Evolutionary conservation across 768 basidiomycete species (phyloP).

Genomic region (Mycena maculata): DNA sequence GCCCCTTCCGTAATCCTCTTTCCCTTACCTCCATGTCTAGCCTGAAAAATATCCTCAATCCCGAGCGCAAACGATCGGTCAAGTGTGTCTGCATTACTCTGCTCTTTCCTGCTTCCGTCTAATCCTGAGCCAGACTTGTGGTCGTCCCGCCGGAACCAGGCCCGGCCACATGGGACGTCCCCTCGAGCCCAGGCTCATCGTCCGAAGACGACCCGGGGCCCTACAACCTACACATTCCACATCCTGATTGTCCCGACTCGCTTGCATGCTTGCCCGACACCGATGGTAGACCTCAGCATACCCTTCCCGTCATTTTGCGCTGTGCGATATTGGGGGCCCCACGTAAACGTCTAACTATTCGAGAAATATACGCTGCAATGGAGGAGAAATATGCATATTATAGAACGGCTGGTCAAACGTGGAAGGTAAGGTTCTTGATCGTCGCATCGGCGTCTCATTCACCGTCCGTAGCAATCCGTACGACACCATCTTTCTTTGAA

Average conservation of each 20-base stretch:
- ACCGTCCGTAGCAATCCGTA: slow-evolving; percentile 78
- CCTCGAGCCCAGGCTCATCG: slow-evolving; percentile 31
- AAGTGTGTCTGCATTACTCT: slow-evolving; percentile 51
- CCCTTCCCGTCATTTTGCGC: slow-evolving; percentile 85
- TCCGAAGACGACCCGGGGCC: slow-evolving; percentile 36
- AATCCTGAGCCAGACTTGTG: slow-evolving; percentile 29
- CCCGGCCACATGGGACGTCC: slow-evolving; percentile 35
- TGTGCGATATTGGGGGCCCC: slow-evolving; percentile 86
- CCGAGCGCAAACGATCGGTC: slow-evolving; percentile 54
- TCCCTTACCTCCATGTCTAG: slow-evolving; percentile 58
- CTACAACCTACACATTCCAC: slow-evolving; percentile 51
- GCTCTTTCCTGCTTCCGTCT: slow-evolving; percentile 14
- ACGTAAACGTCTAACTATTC: slow-evolving; percentile 80
- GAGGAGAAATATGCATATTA: slow-evolving; percentile 88
- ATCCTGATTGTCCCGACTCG: slow-evolving; percentile 83
- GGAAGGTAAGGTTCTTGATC: slow-evolving; percentile 69
- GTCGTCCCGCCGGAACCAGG: slow-evolving; percentile 39
- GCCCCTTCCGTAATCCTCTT: slow-evolving; percentile 33
- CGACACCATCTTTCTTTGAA: slow-evolving; percentile 87
- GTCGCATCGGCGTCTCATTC: slow-evolving; percentile 22
- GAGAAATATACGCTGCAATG: slow-evolving; percentile 90
- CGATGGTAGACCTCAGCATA: slow-evolving; percentile 83
- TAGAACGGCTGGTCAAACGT: slow-evolving; percentile 82
- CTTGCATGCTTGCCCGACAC: slow-evolving; percentile 84
- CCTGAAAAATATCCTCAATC: slow-evolving; percentile 68